Percentiles rank a stretch among this genome's conserved stretches.
phyloP scores from a whole-genome alignment of 345 rosid species.

The Corchorus olitorius region DNA sequence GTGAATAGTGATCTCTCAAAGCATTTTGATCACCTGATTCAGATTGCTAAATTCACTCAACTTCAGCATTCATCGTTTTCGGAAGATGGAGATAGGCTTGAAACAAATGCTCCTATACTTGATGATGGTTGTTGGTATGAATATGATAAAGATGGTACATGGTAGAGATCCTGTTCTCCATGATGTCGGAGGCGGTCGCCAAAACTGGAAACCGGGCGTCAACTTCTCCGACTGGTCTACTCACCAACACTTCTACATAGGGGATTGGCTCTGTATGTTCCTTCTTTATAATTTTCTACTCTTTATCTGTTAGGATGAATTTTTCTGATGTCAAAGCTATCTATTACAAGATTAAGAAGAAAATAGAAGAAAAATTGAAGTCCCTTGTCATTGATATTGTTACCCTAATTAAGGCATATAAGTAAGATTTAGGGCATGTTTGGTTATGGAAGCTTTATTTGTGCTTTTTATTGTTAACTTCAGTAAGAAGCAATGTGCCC shows the following conservation, averaged over 20 bases:
- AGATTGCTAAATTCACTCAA: too few relatives aligned
- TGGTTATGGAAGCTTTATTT: not conserved
- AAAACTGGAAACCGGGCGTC: not conserved
- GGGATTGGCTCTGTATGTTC: conserved; percentile 17
- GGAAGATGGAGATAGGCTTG: not conserved
- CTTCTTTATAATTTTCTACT: not conserved
- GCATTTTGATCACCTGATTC: too few relatives aligned
- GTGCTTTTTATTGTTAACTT: not conserved
- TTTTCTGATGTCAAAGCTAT: not conserved
- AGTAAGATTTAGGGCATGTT: not conserved
- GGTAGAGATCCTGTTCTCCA: not conserved
- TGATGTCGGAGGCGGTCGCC: conserved; percentile 2
- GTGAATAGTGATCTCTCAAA: too few relatives aligned
- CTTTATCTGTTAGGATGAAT: not conserved
- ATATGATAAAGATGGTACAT: not conserved
- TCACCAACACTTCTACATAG: not conserved
- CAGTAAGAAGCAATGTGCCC: too few relatives aligned
- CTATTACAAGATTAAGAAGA: not conserved
- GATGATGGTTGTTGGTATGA: not conserved
- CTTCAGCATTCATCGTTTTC: not conserved
- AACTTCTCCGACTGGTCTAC: conserved; percentile 3
- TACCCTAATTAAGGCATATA: too few relatives aligned
- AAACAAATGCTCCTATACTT: not conserved
- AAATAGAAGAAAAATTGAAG: not conserved
- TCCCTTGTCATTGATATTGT: too few relatives aligned